Conservation (phyloP, 2,329 filamentous ascomycete genomes). For the Arachnomyces sp. region DNA sequence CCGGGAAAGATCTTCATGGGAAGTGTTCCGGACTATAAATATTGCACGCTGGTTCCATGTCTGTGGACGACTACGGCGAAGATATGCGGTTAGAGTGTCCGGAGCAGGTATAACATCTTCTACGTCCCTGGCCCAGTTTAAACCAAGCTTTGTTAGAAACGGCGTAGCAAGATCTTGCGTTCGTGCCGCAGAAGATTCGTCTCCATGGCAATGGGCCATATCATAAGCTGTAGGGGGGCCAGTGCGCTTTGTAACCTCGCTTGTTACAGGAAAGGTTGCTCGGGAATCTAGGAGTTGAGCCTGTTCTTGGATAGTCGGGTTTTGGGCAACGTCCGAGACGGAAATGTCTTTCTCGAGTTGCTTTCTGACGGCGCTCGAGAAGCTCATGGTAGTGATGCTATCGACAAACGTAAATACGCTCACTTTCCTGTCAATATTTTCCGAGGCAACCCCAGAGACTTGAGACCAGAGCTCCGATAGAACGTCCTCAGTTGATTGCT, state of each 20-base stretch:
- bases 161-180: conserved; percentile 1
- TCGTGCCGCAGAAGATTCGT: not conserved
- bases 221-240: conserved; percentile 2
- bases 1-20: not conserved
- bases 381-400: conserved; percentile 11
- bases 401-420: conserved; percentile 7
- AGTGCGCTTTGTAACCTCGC: not conserved
- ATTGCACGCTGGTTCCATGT: not conserved
- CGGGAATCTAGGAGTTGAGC: not conserved
- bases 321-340: conserved; percentile 3
- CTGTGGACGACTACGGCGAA: not conserved
- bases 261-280: not conserved
- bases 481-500: conserved; percentile 5
- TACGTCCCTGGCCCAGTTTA: conserved; percentile 2
- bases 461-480: conserved; percentile 7
- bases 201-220: conserved; percentile 4
- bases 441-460: conserved; percentile 1
- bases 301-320: not conserved
- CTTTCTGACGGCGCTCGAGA: conserved; percentile 7
- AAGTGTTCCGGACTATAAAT: not conserved
- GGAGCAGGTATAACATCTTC: conserved; percentile 4
- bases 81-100: not conserved
- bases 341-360: conserved; percentile 7
- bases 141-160: not conserved
- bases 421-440: conserved; percentile 3